Conservation (phyloP, 768 basidiomycete genomes). For the Hemileccinum impolitum region DNA sequence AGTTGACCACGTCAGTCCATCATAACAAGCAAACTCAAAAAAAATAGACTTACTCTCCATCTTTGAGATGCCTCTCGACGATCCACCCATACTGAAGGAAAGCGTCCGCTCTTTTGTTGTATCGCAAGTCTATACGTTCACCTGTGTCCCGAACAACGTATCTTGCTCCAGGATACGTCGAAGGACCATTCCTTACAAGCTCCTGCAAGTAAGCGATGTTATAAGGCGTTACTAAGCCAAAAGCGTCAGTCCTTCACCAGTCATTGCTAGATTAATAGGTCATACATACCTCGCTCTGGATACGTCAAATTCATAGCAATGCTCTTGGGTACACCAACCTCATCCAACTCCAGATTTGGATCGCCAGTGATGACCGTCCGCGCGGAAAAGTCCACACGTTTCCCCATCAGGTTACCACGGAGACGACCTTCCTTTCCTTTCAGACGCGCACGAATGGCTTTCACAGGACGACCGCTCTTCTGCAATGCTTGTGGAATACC, state of each 20-base stretch:
- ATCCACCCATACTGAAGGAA: conserved; percentile 98
- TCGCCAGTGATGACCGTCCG: conserved; percentile 99
- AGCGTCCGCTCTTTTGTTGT: conserved; percentile 94
- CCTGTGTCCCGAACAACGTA: conserved; percentile 97
- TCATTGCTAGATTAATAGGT: background rate
- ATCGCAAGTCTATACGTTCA: conserved; percentile 93
- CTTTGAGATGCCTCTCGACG: conserved; percentile 94
- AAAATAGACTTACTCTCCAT: conserved; percentile 86
- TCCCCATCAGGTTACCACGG: conserved; percentile 98
- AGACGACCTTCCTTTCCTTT: conserved; percentile 99
- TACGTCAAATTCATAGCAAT: conserved; percentile 98
- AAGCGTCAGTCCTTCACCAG: conserved; percentile 7
- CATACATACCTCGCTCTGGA: conserved; percentile 81
- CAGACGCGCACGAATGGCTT: conserved; percentile 95
- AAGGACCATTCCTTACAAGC: conserved; percentile 91
- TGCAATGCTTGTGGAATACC: conserved; percentile 97
- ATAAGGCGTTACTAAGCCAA: conserved; percentile 81
- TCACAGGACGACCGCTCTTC: conserved; percentile 95
- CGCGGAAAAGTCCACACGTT: conserved; percentile 98
- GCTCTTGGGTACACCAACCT: conserved; percentile 92
- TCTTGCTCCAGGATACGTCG: conserved; percentile 91
- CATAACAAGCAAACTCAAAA: background rate
- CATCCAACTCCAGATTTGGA: conserved; percentile 92
- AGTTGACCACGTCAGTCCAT: background rate
- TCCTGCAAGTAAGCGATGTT: conserved; percentile 94